phyloP scores from a whole-genome alignment of 2,329 filamentous ascomycete species.

The Diaporthe vexans region DNA sequence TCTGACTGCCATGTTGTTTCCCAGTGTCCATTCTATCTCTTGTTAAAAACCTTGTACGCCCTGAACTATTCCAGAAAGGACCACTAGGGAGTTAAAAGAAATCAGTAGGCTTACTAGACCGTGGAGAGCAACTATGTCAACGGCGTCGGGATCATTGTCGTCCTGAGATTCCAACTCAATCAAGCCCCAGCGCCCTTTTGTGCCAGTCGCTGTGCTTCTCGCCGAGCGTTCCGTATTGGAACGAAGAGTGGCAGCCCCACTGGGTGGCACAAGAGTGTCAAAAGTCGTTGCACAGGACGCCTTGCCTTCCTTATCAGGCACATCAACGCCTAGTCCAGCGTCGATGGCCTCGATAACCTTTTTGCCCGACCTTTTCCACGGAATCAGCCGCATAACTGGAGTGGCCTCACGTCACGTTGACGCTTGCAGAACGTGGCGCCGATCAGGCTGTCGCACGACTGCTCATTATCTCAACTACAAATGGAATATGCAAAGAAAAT shows the following conservation, averaged over 20 bases:
- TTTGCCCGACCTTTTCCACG: slow-evolving; percentile 6
- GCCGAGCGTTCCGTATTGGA: background rate
- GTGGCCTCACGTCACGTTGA: background rate
- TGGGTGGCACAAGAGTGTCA: slow-evolving; percentile 1
- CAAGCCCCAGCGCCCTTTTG: slow-evolving; percentile 10
- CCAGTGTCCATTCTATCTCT: slow-evolving; percentile 25
- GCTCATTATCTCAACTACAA: background rate
- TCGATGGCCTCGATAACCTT: background rate
- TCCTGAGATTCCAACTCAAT: slow-evolving; percentile 20
- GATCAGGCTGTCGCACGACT: slow-evolving; percentile 7
- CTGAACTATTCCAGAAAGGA: background rate
- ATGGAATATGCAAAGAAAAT: background rate
- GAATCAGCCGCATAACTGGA: slow-evolving; percentile 3
- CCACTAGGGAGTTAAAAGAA: background rate
- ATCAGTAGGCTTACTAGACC: background rate
- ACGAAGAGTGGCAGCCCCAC: background rate
- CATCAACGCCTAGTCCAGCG: background rate
- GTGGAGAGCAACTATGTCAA: slow-evolving; percentile 35
- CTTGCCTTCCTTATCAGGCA: background rate
- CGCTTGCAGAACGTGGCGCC: background rate
- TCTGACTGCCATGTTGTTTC: slow-evolving; percentile 34
- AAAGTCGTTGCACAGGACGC: slow-evolving; percentile 4
- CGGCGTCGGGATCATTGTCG: slow-evolving; percentile 25
- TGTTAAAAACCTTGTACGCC: background rate
- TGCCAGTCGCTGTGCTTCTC: background rate